These are phyloP conservation scores for Leccinum olivaceoglutinosum DNA, from an alignment of 1,284 basidiomycete genomes.

Conservation along the genomic window DNA sequence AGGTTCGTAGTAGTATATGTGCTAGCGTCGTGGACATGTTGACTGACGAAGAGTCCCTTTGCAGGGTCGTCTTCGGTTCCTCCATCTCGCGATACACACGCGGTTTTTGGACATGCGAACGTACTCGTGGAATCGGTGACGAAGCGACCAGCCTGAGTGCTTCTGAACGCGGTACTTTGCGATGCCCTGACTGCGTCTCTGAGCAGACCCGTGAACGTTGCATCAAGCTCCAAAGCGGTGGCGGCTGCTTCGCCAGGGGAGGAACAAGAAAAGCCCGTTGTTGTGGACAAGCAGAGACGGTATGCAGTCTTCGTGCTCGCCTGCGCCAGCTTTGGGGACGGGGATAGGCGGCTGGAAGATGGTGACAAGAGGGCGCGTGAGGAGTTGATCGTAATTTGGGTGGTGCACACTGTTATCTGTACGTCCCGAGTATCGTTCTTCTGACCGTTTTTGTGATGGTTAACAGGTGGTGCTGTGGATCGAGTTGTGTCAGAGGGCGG, in stretches of 20 bases:
- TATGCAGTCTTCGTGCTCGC: slow-evolving; percentile 49
- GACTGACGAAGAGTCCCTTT: background rate
- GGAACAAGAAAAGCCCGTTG: slow-evolving; percentile 30
- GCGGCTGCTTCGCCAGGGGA: slow-evolving; percentile 8
- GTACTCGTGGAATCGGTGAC: slow-evolving; percentile 37
- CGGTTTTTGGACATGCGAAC: slow-evolving; percentile 47
- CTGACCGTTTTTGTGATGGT: background rate
- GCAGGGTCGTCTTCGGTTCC: slow-evolving; percentile 58
- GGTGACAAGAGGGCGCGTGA: slow-evolving; percentile 35
- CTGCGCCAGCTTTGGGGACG: slow-evolving; percentile 38
- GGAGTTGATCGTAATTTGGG: slow-evolving; percentile 45
- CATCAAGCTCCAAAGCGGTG: background rate
- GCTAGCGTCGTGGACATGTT: background rate
- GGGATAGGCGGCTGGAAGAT: background rate
- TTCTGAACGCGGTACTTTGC: slow-evolving; percentile 48
- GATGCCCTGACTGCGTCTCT: slow-evolving; percentile 51
- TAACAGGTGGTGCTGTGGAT: slow-evolving; percentile 69
- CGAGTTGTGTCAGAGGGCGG: slow-evolving; percentile 70
- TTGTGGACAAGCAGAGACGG: slow-evolving; percentile 42
- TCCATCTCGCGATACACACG: slow-evolving; percentile 65
- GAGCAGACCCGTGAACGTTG: slow-evolving; percentile 17
- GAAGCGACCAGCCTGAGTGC: slow-evolving; percentile 32
- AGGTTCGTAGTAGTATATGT: slow-evolving; percentile 37
- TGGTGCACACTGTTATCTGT: slow-evolving; percentile 71
- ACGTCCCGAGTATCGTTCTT: slow-evolving; percentile 19